Evolutionary conservation across 495 filamentous ascomycete genomes (phyloP).

Genomic region (Penicillium simplicissimum): DNA sequence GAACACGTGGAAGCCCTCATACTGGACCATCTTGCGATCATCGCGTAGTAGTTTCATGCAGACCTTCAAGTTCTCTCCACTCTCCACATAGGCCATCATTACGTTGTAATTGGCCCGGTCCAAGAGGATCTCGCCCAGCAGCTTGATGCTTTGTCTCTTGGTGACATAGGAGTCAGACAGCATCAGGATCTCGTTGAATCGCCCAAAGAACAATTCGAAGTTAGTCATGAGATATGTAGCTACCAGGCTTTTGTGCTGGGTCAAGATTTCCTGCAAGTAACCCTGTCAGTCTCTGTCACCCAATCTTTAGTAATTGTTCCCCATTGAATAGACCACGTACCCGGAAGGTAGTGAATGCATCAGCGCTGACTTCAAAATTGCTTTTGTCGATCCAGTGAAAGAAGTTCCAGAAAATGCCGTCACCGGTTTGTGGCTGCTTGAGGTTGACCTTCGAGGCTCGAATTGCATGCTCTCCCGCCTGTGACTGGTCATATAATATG

Average conservation of each 20-base stretch:
- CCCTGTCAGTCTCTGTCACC: neutral
- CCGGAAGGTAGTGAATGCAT: constrained; percentile 95
- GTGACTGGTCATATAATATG: constrained; percentile 87
- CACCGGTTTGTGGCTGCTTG: constrained; percentile 64
- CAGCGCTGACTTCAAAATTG: constrained; percentile 94
- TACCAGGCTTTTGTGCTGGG: constrained; percentile 87
- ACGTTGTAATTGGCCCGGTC: constrained; percentile 96
- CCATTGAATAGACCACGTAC: constrained; percentile 45
- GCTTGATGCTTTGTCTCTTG: constrained; percentile 96
- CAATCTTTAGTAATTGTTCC: neutral
- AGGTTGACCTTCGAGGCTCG: constrained; percentile 66
- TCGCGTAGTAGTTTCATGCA: constrained; percentile 96
- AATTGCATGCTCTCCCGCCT: constrained; percentile 53
- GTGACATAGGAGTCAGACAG: constrained; percentile 96
- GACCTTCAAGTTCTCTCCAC: constrained; percentile 92
- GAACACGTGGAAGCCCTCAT: constrained; percentile 99
- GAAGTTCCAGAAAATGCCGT: constrained; percentile 94
- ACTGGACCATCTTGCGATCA: constrained; percentile 97
- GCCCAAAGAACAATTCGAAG: constrained; percentile 85
- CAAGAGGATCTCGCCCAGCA: constrained; percentile 91
- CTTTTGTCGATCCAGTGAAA: constrained; percentile 96
- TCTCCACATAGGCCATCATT: constrained; percentile 96
- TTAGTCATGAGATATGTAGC: constrained; percentile 82
- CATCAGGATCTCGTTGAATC: constrained; percentile 86
- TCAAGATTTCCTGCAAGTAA: constrained; percentile 74